Percentiles rank a stretch among this genome's conserved stretches.
Evolutionary conservation across 176 grass and related monocot genomes (phyloP).

Genomic region (Neostapfia colusana): DNA sequence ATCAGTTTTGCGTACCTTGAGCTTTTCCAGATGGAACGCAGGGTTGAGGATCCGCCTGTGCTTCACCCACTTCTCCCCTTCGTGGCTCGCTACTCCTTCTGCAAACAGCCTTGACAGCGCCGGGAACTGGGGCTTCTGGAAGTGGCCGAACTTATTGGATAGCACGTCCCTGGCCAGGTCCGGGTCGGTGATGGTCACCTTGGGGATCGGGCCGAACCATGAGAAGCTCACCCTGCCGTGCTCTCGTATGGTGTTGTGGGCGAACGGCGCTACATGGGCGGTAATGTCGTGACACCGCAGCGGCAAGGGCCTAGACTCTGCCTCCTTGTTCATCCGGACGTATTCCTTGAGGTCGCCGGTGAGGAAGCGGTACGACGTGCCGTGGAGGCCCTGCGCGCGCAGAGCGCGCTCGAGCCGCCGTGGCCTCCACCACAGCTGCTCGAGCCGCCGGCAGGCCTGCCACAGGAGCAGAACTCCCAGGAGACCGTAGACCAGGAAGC

Average conservation of each 20-base stretch:
- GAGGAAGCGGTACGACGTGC: constrained; percentile 50
- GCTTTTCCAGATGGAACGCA: constrained; percentile 52
- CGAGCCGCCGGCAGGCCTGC: constrained; percentile 23
- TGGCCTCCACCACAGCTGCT: constrained; percentile 50
- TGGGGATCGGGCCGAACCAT: constrained; percentile 51
- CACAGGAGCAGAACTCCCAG: constrained; percentile 32
- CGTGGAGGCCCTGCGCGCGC: constrained; percentile 46
- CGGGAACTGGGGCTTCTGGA: constrained; percentile 45
- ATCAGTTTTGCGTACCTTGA: constrained; percentile 42
- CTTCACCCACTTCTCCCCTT: constrained; percentile 64
- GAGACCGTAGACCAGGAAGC: constrained; percentile 26
- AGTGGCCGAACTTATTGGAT: constrained; percentile 53
- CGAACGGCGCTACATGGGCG: constrained; percentile 33
- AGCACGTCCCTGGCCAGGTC: constrained; percentile 46
- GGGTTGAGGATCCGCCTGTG: constrained; percentile 63
- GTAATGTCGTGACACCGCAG: constrained; percentile 50
- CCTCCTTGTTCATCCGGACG: constrained; percentile 24
- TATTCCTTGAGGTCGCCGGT: constrained; percentile 43
- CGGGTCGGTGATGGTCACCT: constrained; percentile 40
- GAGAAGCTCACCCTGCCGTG: constrained; percentile 45
- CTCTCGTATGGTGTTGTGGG: constrained; percentile 10
- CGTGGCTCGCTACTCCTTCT: not conserved
- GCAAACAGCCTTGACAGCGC: constrained; percentile 27
- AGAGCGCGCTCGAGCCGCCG: constrained; percentile 42
- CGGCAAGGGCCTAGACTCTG: constrained; percentile 30